Evolutionary conservation across 768 basidiomycete genomes (phyloP), one percentile per base, ranked within the genome.

Genomic region (Lepiota venenata): DNA sequence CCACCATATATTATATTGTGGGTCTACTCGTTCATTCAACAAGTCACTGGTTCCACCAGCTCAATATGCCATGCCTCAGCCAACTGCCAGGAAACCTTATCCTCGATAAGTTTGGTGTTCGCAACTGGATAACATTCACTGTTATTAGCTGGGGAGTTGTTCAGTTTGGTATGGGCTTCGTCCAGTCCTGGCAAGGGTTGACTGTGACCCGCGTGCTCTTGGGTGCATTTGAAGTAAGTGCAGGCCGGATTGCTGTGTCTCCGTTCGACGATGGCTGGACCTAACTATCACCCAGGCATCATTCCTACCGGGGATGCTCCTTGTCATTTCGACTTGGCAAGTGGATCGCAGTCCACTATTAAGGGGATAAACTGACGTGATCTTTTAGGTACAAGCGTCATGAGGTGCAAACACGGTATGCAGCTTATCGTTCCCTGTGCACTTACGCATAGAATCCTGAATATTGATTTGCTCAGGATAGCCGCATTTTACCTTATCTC

Each of bases 351-450:
- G 6, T 32, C 25, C 21, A 25, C 37, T 16, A 35, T 32, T 18
- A n/a, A 48, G 16, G 14, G 4, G 47, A 29, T 32, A 7, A 42
- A 20, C 11, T 45, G 16, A 47, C 14, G 32, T 46, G 37, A 39
- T 37, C 4, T 25, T 45, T n/a, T 46, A 76, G 74, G 74, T 77
- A 76, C 61, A 73, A 68, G 49, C 73, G 75, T 21, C 70, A 74
- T 54, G 76, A 78, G 65, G 74, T 76, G 8, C 75, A 78, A 56
- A 74, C 68, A 57, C 67, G 76, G 71, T 75, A 58, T 15, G 58
- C 60, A 25, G 22, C 35, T 32, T 36, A 32, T 8, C 2, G 8
- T 51, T 39, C 41, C 37, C 14, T 10, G 35, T 22, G 15, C 20
- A 22, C 40, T 52, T 44, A 3, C n/a, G 5, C 11, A 2, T 6